Conservation (phyloP, 1,139 yeast genomes). For the Candida pseudocylindracea region DNA sequence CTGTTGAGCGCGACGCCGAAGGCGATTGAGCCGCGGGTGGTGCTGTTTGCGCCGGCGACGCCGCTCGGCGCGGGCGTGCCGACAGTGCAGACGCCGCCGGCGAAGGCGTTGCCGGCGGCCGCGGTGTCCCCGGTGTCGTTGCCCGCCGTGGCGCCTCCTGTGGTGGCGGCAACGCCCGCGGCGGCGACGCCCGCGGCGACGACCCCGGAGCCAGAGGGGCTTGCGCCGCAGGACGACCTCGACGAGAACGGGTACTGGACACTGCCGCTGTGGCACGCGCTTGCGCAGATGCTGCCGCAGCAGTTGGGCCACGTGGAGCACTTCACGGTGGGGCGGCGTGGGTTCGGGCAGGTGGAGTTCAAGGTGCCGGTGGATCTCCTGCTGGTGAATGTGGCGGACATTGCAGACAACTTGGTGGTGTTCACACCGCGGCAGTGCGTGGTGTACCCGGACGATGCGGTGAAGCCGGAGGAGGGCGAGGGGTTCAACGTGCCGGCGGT, state of each 20-base stretch:
- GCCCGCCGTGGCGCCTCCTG: no score
- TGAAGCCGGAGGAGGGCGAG: conserved; percentile 37
- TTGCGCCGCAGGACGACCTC: conserved; percentile 21
- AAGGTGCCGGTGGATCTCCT: conserved; percentile 68
- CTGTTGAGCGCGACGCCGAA: not conserved
- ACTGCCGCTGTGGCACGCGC: conserved; percentile 47
- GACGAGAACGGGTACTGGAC: conserved; percentile 66
- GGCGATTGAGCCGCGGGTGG: conserved; percentile 8
- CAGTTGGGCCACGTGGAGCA: conserved; percentile 42
- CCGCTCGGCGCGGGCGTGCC: not conserved
- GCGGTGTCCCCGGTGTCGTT: no score
- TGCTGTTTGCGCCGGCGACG: conserved; percentile 8
- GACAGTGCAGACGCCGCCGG: not conserved
- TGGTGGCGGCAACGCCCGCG: no score
- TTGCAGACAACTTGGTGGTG: conserved; percentile 41
- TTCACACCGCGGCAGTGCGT: conserved; percentile 26
- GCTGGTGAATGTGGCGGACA: conserved; percentile 29
- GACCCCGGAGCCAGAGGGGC: conserved; percentile 2
- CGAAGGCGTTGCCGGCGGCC: not conserved
- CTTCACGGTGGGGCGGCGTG: conserved; percentile 62
- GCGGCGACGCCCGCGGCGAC: not conserved
- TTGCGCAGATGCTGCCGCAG: conserved; percentile 33
- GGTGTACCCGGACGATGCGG: conserved; percentile 62
- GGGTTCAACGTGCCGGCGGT: conserved; percentile 65
- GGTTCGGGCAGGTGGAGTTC: conserved; percentile 60